Conservation (phyloP, 441 rosid species). For the Syzygium syzygioides region DNA sequence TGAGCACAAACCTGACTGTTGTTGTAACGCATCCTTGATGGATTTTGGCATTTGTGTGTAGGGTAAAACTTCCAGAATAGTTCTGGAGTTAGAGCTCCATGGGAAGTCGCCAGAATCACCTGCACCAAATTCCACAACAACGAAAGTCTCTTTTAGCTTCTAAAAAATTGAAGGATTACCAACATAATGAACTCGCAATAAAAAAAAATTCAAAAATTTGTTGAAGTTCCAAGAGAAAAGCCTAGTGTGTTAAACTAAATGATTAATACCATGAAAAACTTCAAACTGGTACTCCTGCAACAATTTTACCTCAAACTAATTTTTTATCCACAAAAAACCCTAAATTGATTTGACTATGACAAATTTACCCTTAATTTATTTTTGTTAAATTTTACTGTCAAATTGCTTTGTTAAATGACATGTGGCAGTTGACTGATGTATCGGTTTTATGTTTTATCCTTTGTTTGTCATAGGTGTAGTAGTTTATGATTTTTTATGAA, state of each 20-base stretch:
- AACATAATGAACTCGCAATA: neutral
- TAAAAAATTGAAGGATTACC: neutral
- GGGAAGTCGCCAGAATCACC: conserved; percentile 37
- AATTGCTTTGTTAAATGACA: too few relatives aligned
- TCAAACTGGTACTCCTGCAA: too few relatives aligned
- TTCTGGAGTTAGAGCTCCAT: conserved; percentile 54
- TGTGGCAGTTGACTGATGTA: too few relatives aligned
- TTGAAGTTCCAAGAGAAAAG: conserved; percentile 4
- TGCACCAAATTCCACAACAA: conserved; percentile 16
- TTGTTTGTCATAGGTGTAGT: too few relatives aligned
- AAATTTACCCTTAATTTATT: too few relatives aligned
- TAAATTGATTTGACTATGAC: too few relatives aligned
- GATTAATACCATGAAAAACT: too few relatives aligned
- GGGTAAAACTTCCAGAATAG: conserved; percentile 74
- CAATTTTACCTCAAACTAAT: too few relatives aligned
- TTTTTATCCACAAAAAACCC: too few relatives aligned
- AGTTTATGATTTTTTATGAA: too few relatives aligned
- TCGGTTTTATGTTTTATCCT: too few relatives aligned
- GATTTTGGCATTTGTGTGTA: conserved; percentile 73
- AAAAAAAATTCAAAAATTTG: neutral
- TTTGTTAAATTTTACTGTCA: too few relatives aligned
- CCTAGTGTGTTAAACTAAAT: neutral
- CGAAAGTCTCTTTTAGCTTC: neutral
- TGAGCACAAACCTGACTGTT: conserved; percentile 25
- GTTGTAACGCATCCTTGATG: conserved; percentile 42